Evolutionary conservation across 371 early-diverging fungal species (phyloP), one percentile per base, ranked within the genome.

Genomic region (Mucor irregularis): DNA sequence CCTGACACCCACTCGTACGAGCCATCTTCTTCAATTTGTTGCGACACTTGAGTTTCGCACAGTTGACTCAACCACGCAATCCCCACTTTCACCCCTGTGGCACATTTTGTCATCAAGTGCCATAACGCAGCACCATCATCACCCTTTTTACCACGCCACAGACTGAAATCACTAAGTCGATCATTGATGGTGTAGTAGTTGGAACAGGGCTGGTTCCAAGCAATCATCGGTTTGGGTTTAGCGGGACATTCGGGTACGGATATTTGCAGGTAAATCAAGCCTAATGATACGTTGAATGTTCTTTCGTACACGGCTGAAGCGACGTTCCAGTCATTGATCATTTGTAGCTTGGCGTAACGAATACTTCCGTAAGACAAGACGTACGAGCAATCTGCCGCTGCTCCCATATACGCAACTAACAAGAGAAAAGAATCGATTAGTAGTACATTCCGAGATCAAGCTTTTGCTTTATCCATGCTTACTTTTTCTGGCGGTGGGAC

Each of bases 81-180:
- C 1, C 98, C 98, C 0, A 97, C 95, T 47, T 93, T 89, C 10
- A 88, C 73, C 25, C 93, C 94, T 1, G 94, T 83, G 21, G 85
- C 68, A 76, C 96, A 95, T 50, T 84, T 80, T 4, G 95, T 94
- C 90, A 97, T 84, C 53, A 97, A 74, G 68, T 96, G 96, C 96
- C 96, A 97, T 31, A 96, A 57, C 5, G 94, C 95, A 3, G 89
- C 88, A 16, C 88, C 83, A 68, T 92, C 93, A 28, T 73, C 70
- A 8, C 72, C 61, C 19, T 73, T 60, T n/a, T 63, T 74, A 4
- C 92, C 95, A 54, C 97, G 77, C 98, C 98, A 97, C 22, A 70
- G 34, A 47, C 90, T 88, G 69, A 97, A 97, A 63, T 95, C 96
- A 62, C 84, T 88, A 16, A 97, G 69, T 7, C 98, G 86, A 22